These are phyloP conservation scores for Tolypocladium amazonense DNA, from an alignment of 2,329 filamentous ascomycete genomes.

Conservation along the genomic window DNA sequence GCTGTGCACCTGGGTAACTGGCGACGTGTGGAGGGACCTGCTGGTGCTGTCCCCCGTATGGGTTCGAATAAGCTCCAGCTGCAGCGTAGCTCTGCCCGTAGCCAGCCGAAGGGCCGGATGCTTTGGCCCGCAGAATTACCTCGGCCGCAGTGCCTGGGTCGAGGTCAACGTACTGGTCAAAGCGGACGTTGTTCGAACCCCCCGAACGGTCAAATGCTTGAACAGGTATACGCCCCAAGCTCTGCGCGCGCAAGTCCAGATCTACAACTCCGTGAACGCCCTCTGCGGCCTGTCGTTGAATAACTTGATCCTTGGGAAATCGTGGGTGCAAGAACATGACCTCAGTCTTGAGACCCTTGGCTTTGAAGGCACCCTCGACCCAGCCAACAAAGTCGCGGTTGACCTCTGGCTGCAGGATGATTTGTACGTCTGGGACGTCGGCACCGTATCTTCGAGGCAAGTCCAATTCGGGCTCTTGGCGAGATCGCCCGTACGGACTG, in stretches of 20 bases:
- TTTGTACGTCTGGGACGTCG: slow-evolving; percentile 81
- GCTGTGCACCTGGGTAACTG: slow-evolving; percentile 13
- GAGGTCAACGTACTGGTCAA: slow-evolving; percentile 78
- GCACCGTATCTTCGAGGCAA: slow-evolving; percentile 62
- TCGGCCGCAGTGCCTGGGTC: slow-evolving; percentile 71
- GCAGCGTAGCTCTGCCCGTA: slow-evolving; percentile 20
- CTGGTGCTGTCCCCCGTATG: slow-evolving; percentile 19
- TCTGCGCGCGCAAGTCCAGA: slow-evolving; percentile 59
- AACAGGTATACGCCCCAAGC: slow-evolving; percentile 62
- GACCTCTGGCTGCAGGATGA: slow-evolving; percentile 71
- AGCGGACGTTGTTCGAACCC: slow-evolving; percentile 66
- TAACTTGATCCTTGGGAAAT: slow-evolving; percentile 66
- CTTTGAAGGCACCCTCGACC: slow-evolving; percentile 67
- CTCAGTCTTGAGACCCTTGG: slow-evolving; percentile 62
- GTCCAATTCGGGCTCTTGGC: slow-evolving; percentile 48
- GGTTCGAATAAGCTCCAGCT: slow-evolving; percentile 15
- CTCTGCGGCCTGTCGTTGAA: slow-evolving; percentile 77
- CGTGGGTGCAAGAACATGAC: slow-evolving; percentile 71
- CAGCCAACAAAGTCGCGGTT: slow-evolving; percentile 72
- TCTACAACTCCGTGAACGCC: slow-evolving; percentile 80
- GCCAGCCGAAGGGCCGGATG: slow-evolving; percentile 16
- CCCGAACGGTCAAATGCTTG: slow-evolving; percentile 76
- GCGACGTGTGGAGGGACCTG: slow-evolving; percentile 8
- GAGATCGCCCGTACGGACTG: slow-evolving; percentile 46
- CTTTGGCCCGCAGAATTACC: slow-evolving; percentile 64